Base-by-base conservation (phyloP, 2,329 filamentous ascomycete genomes). In the Canariomyces notabilis region DNA sequence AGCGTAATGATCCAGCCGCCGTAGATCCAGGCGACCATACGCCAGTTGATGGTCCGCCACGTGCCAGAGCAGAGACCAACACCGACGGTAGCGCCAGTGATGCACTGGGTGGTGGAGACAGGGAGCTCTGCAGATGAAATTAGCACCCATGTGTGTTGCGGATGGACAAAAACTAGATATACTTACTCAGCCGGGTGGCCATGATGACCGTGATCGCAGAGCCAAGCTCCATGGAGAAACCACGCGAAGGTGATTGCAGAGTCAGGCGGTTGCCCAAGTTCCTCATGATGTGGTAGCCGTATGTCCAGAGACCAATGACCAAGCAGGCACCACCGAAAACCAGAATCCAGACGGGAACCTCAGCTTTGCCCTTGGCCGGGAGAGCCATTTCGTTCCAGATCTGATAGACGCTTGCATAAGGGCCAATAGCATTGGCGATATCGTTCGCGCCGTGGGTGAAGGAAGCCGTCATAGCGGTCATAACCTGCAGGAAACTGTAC, bases 361-460 rank as follows among this genome's bases (percentile, higher is more conserved):
- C 60, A 0, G 74, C 62, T 58, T 75, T 71, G 52, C 51, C 52
- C 22, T 60, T 66, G 1, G 59, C 58, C 1, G 66, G 61, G 1
- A 79, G 60, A 0, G 57, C 59, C 2, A 74, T 77, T 0, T 67
- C 71, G 23, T 66, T 57, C 76, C 79, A 85, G 51, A 82, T 75
- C 50, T 76, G 67, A 64, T 72, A 85, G 57, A 84, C 78, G 42
- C 78, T 75, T 2, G 81, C 77, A 58, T 77, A 82, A 1, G 80
- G 81, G 0, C 79, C 80, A 44, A 82, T 73, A 21, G 80, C 78
- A 59, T 75, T 84, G 56, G 76, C 70, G 16, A 85, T 76, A 50
- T 85, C 82, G 61, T 85, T 85, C 54, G 80, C 79, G 19, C 82
- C 82, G 65, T 85, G 80, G 2, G 76, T 76, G 51, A 84, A 83